phyloP scores from a whole-genome alignment of 768 basidiomycete genomes.

The Mycena chlorophos region DNA sequence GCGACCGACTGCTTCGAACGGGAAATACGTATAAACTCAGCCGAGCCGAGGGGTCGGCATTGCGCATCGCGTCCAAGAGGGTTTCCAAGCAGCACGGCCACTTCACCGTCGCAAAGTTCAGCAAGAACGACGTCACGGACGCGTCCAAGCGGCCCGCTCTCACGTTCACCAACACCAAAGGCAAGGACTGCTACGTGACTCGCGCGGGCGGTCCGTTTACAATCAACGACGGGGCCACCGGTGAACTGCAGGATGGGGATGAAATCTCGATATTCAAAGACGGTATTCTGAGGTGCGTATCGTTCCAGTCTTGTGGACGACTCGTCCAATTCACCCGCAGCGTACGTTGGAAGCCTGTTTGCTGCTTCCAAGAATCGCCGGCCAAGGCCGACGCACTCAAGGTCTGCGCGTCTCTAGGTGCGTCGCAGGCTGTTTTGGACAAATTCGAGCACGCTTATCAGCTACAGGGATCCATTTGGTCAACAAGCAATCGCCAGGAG shows the following conservation, averaged over 20 bases:
- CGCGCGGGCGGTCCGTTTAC: conserved; percentile 36
- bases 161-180: conserved; percentile 46
- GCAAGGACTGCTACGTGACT: conserved; percentile 45
- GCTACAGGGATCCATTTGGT: conserved; percentile 57
- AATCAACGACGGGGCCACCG: conserved; percentile 38
- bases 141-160: conserved; percentile 50
- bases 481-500: conserved; percentile 41
- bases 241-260: conserved; percentile 58
- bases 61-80: conserved; percentile 59
- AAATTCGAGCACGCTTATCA: not conserved
- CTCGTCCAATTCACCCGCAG: conserved; percentile 29
- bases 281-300: conserved; percentile 47
- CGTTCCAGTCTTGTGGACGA: not conserved
- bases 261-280: conserved; percentile 45
- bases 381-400: conserved; percentile 38
- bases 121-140: conserved; percentile 54
- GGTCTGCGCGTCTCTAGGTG: conserved; percentile 58
- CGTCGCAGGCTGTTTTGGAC: conserved; percentile 17
- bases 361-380: conserved; percentile 45
- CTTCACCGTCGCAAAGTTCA: conserved; percentile 55
- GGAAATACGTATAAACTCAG: conserved; percentile 56
- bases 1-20: conserved; percentile 62
- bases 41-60: conserved; percentile 40
- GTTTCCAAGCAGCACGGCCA: conserved; percentile 63
- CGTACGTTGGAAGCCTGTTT: conserved; percentile 51